These are phyloP conservation scores for Lactarius pseudohatsudake DNA, from an alignment of 768 basidiomycete species.

Conservation along the genomic window DNA sequence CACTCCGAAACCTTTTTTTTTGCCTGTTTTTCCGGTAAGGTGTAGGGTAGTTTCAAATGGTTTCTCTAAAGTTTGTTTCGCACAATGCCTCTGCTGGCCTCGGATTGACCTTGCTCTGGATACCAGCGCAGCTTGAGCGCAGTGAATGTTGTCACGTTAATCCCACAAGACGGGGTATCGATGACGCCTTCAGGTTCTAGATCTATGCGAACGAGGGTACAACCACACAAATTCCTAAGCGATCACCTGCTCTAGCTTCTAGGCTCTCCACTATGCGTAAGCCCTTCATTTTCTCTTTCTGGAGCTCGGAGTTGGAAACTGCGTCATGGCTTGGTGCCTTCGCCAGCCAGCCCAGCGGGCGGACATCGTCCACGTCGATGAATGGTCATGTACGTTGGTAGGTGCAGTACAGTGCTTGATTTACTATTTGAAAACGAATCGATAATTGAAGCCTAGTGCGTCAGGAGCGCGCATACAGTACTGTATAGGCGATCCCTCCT, in stretches of 20 bases:
- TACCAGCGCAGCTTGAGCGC: not conserved
- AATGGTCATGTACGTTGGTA: not conserved
- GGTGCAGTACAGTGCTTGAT: not conserved
- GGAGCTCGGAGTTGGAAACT: not conserved
- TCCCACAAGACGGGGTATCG: not conserved
- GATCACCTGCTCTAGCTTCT: not conserved
- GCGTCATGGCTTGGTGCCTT: not conserved
- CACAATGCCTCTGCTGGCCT: too few species aligned
- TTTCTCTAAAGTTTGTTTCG: slow-evolving; percentile 1
- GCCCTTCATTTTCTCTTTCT: not conserved
- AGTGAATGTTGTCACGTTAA: not conserved
- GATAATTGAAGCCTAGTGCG: not conserved
- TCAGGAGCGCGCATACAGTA: not conserved
- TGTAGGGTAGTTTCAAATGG: not conserved
- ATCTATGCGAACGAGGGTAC: not conserved
- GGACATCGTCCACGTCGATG: not conserved
- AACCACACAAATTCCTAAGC: not conserved
- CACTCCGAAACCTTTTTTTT: not conserved
- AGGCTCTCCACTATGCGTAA: not conserved
- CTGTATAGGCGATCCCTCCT: too few species aligned
- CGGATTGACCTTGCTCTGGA: not conserved
- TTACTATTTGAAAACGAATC: not conserved
- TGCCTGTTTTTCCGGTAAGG: not conserved
- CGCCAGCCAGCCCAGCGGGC: not conserved
- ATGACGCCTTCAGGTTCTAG: not conserved